Evolutionary conservation across 345 rosid species (phyloP).

Genomic region (Raphanus sativus): DNA sequence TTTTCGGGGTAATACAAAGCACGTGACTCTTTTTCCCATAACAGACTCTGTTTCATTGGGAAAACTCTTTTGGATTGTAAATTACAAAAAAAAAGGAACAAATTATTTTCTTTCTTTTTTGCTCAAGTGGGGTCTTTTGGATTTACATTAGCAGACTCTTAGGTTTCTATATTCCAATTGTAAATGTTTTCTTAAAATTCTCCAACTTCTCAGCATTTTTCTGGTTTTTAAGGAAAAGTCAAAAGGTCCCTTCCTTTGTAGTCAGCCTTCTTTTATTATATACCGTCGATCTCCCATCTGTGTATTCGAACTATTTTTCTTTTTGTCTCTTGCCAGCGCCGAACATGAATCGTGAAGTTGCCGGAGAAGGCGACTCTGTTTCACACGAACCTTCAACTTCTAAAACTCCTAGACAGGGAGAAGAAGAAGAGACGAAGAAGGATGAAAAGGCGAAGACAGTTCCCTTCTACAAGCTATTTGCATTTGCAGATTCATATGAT

Average conservation of each 20-base stretch:
- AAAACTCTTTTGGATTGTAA: conserved; percentile 11
- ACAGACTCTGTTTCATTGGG: conserved; percentile 29
- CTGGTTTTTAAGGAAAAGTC: not conserved
- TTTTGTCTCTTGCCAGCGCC: conserved; percentile 13
- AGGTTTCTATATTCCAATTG: not conserved
- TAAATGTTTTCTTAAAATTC: not conserved
- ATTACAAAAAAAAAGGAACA: too few relatives aligned
- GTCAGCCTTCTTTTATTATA: not conserved
- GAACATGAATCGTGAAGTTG: conserved; percentile 31
- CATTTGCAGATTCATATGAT: conserved; percentile 65
- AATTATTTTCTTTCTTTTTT: not conserved
- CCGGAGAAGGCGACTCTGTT: conserved; percentile 29
- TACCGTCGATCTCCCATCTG: conserved; percentile 19
- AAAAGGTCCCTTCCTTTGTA: not conserved
- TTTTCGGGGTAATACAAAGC: conserved; percentile 4
- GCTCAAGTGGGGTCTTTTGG: not conserved
- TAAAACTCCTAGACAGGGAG: conserved; percentile 36
- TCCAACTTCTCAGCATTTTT: not conserved
- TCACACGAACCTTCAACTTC: conserved; percentile 50
- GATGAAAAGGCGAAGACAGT: conserved; percentile 45
- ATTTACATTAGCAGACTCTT: not conserved
- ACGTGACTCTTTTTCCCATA: conserved; percentile 8
- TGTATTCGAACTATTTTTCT: not conserved
- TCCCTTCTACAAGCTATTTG: conserved; percentile 63
- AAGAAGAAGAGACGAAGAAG: conserved; percentile 25